Evolutionary conservation across 306 rosid species (phyloP), one percentile per base, ranked within the genome.

Genomic region (Corylus americana): DNA sequence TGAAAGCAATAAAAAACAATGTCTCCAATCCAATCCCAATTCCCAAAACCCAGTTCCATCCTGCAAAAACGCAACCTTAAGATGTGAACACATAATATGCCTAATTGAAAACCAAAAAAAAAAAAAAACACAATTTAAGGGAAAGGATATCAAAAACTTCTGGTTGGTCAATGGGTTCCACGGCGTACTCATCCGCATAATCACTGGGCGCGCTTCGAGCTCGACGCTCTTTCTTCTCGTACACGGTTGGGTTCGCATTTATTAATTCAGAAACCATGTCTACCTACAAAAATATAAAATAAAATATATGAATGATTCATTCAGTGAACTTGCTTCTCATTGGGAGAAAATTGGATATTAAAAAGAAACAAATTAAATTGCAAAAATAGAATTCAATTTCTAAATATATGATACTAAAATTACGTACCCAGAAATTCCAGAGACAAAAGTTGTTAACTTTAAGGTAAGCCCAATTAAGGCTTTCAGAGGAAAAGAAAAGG

Each of bases 61-160:
- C 16, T 9, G 20, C 4, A 29, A 59, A 66, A 66, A 35, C 71
- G 37, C 71, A 66, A 37, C 25, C 50, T 66, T 39, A 25, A 58
- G 11, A 58, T 11, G 16, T 1, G 2, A 17, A 66, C 2, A 31
- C 35, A 31, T 31, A 31, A 31, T 17, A 37, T 66, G 22, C 49
- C 50, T 8, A 37, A 66, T 2, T 16, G 17, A 74, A 59, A 3
- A 3, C 14, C 64, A 48, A 11, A 67, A 25, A 11, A 58, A 14
- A 42, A 11, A 37, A 11, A 12, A 22, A 20, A 53, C 22, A 62
- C 29, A 55, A 20, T 58, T 58, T 11, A 53, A 57, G 55, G 53
- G 71, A 81, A 79, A 90, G 98, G 96, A 95, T 95, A 95, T 96
- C 96, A 77, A 91, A 96, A 90, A 96, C 47, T 79, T 96, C 99